These are phyloP conservation scores for Candida sanyaensis DNA, from an alignment of 1,139 yeast genomes.

Conservation along the genomic window DNA sequence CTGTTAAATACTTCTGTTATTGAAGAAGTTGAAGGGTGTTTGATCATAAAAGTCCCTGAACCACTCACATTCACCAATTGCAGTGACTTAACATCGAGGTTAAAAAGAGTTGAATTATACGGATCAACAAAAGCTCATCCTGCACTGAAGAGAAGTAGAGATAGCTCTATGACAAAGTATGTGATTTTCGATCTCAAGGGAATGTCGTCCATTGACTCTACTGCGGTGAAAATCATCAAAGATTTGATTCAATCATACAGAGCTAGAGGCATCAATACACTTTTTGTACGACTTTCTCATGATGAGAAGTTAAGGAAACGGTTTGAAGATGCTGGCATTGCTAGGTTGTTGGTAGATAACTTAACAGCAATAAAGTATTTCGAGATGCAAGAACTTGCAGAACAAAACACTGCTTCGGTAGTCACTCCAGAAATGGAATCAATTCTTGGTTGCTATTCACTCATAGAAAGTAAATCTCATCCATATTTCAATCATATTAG, in stretches of 20 bases:
- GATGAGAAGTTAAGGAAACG: conserved; percentile 33
- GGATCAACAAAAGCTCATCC: conserved; percentile 89
- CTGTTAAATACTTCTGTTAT: conserved; percentile 42
- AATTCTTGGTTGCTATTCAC: conserved; percentile 16
- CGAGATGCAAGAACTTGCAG: conserved; percentile 21
- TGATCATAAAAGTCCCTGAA: conserved; percentile 87
- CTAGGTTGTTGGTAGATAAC: conserved; percentile 25
- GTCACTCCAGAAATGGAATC: conserved; percentile 18
- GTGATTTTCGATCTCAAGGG: conserved; percentile 85
- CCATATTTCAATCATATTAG: conserved; percentile 46
- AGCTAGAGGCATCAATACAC: conserved; percentile 57
- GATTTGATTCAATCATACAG: conserved; percentile 61
- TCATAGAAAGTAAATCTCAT: conserved; percentile 27
- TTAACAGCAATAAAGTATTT: conserved; percentile 30
- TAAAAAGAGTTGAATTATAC: conserved; percentile 77
- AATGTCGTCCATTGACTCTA: conserved; percentile 84
- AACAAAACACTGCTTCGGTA: conserved; percentile 7
- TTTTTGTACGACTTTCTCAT: conserved; percentile 64
- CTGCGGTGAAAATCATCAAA: conserved; percentile 75
- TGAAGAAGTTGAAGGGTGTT: conserved; percentile 82
- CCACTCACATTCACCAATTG: conserved; percentile 92
- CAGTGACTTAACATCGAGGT: conserved; percentile 74
- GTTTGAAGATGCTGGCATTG: conserved; percentile 35
- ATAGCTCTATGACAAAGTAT: conserved; percentile 57
- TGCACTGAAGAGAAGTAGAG: conserved; percentile 61